These are phyloP conservation scores for Barbatosphaeria neglecta DNA, from an alignment of 495 filamentous ascomycete genomes.

Conservation along the genomic window DNA sequence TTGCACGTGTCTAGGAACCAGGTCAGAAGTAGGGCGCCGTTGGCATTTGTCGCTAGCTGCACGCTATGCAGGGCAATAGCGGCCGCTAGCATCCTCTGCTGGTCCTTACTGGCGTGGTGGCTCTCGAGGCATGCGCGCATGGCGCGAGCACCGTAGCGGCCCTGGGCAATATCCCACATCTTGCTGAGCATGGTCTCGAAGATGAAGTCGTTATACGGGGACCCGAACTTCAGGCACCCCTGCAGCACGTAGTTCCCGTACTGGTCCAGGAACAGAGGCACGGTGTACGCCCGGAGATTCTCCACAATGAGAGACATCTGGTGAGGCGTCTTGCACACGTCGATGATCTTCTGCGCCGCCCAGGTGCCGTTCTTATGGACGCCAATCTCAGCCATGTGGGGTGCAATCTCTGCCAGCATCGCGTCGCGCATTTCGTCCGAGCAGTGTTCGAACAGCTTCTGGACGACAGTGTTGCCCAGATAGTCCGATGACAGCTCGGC, in stretches of 20 bases:
- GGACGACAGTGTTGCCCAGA: constrained; percentile 96
- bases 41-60: constrained; percentile 90
- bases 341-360: constrained; percentile 98
- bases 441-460: constrained; percentile 94
- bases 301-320: constrained; percentile 82
- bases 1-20: constrained; percentile 99
- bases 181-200: constrained; percentile 93
- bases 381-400: constrained; percentile 90
- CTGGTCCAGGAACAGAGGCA: constrained; percentile 89
- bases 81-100: constrained; percentile 89
- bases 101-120: constrained; percentile 86
- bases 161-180: constrained; percentile 91
- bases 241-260: constrained; percentile 98
- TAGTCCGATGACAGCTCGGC: constrained; percentile 92
- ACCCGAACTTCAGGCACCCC: constrained; percentile 82
- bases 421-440: constrained; percentile 80
- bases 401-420: constrained; percentile 80
- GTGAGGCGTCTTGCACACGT: constrained; percentile 72
- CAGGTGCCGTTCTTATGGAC: constrained; percentile 98
- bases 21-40: constrained; percentile 84
- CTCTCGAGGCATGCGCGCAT: constrained; percentile 97
- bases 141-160: constrained; percentile 84
- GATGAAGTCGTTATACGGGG: constrained; percentile 87
- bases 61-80: constrained; percentile 94
- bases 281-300: constrained; percentile 68